These are phyloP conservation scores for Phaeomoniella chlamydospora DNA, from an alignment of 2,329 filamentous ascomycete species.

Conservation along the genomic window DNA sequence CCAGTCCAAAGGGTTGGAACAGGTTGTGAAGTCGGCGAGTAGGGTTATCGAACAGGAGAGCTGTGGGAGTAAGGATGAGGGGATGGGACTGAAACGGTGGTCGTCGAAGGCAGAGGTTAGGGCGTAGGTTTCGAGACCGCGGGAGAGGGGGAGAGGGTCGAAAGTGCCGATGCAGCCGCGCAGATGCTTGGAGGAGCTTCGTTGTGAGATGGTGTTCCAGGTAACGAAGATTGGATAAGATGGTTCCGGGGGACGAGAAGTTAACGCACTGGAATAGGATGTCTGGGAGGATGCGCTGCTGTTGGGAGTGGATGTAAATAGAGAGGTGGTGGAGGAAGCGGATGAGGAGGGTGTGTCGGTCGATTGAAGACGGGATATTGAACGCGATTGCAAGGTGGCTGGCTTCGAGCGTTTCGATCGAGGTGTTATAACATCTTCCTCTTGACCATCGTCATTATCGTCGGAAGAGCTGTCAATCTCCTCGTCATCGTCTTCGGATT, in stretches of 20 bases:
- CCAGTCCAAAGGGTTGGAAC: conserved; percentile 67
- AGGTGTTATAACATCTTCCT: conserved; percentile 14
- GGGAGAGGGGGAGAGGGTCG: conserved; percentile 56
- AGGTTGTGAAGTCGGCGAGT: conserved; percentile 71
- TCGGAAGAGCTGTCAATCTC: conserved; percentile 19
- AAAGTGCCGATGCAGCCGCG: conserved; percentile 97
- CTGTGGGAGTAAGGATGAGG: conserved; percentile 28
- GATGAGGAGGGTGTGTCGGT: conserved; percentile 30
- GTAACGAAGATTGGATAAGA: conserved; percentile 79
- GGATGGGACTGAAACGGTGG: conserved; percentile 45
- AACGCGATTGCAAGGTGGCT: conserved; percentile 29
- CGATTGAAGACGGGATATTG: conserved; percentile 21
- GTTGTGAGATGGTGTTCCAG: conserved; percentile 63
- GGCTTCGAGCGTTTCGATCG: conserved; percentile 31
- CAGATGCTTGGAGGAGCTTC: conserved; percentile 40
- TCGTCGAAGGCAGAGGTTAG: conserved; percentile 63
- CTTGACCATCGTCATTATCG: conserved; percentile 7
- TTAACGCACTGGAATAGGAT: conserved; percentile 20
- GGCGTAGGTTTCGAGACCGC: conserved; percentile 66
- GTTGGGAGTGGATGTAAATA: conserved; percentile 19
- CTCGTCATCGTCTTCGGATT: conserved; percentile 13
- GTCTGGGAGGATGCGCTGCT: conserved; percentile 26
- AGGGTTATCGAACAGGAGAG: conserved; percentile 56
- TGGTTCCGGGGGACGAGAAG: conserved; percentile 18
- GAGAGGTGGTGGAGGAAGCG: conserved; percentile 30